A percentile compares a stretch with the other conserved stretches of the same genome.
Evolutionary conservation across 108 stramenopile species (phyloP).

Genomic region (Fistulifera solaris): DNA sequence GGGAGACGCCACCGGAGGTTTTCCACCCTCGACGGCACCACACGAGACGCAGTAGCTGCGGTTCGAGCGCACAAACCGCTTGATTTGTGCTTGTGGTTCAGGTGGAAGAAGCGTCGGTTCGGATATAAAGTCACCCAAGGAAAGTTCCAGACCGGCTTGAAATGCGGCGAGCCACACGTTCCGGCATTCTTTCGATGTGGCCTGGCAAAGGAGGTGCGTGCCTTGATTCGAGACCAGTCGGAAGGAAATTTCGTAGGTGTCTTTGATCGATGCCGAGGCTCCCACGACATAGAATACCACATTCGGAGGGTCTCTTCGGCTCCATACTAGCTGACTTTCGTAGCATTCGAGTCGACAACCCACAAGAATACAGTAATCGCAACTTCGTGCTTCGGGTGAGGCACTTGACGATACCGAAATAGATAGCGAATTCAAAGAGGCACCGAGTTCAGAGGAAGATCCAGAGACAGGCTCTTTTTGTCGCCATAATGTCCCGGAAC

Average conservation of each 20-base stretch:
- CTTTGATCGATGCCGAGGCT: constrained; percentile 51
- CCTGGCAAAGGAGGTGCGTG: constrained; percentile 58
- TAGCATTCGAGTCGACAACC: constrained; percentile 59
- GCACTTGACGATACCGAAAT: constrained; percentile 5
- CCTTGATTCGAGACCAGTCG: constrained; percentile 67
- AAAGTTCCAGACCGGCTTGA: constrained; percentile 61
- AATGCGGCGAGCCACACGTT: constrained; percentile 70
- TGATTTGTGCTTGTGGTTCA: constrained; percentile 1
- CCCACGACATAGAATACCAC: constrained; percentile 55
- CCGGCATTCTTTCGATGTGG: constrained; percentile 46
- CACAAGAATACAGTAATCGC: constrained; percentile 62
- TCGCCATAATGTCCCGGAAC: constrained; percentile 27
- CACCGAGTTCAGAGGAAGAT: not conserved
- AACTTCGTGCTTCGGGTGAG: not conserved
- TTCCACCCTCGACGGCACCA: constrained; percentile 15
- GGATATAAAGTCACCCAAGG: constrained; percentile 13
- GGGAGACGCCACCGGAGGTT: no score
- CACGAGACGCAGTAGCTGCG: constrained; percentile 29
- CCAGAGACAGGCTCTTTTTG: constrained; percentile 1
- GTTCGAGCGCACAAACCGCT: constrained; percentile 8
- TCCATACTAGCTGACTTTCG: constrained; percentile 42
- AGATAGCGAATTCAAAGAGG: not conserved
- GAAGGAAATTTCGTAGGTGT: constrained; percentile 23
- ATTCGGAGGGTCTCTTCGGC: constrained; percentile 55
- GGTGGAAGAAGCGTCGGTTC: not conserved